Percentiles rank a stretch among this genome's conserved stretches.
Evolutionary conservation across 2,329 filamentous ascomycete genomes (phyloP).

Genomic region (Dichotomopilus funicola): DNA sequence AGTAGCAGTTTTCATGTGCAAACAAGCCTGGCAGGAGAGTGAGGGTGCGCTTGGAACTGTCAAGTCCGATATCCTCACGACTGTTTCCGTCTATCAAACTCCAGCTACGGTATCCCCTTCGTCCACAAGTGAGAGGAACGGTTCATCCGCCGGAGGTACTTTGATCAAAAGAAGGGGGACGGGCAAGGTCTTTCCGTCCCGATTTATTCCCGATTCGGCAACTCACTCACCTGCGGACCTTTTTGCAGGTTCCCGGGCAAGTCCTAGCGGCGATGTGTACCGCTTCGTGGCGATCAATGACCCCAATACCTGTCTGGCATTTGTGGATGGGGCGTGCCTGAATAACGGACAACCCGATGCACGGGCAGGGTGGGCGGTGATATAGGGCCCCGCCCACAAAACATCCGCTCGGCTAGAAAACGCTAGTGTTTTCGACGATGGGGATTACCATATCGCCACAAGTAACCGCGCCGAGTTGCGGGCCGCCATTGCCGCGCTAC

Average conservation of each 20-base stretch:
- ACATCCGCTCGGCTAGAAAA: constrained; percentile 35
- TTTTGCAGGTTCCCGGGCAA: too few relatives aligned
- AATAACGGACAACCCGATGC: constrained; percentile 2
- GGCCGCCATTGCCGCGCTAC: constrained; percentile 43
- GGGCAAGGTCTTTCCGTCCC: too few relatives aligned
- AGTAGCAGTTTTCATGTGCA: constrained; percentile 9
- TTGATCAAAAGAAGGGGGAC: too few relatives aligned
- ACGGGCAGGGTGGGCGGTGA: constrained; percentile 7
- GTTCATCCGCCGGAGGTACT: too few relatives aligned
- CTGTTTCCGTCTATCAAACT: constrained; percentile 3
- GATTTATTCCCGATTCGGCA: too few relatives aligned
- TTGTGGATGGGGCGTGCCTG: constrained; percentile 3
- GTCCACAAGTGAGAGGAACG: too few relatives aligned
- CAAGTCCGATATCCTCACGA: constrained; percentile 8
- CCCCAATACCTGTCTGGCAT: not conserved
- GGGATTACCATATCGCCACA: constrained; percentile 21
- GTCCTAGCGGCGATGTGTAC: not conserved
- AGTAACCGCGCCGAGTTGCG: constrained; percentile 44
- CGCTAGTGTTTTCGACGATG: constrained; percentile 32
- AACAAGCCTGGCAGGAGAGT: constrained; percentile 17
- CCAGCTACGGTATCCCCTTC: too few relatives aligned
- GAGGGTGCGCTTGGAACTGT: constrained; percentile 16
- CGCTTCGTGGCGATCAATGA: not conserved
- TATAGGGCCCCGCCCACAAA: not conserved
- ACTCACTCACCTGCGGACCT: too few relatives aligned